Base-by-base conservation (phyloP, 768 basidiomycete genomes). In the Leccinum uliginosum region DNA sequence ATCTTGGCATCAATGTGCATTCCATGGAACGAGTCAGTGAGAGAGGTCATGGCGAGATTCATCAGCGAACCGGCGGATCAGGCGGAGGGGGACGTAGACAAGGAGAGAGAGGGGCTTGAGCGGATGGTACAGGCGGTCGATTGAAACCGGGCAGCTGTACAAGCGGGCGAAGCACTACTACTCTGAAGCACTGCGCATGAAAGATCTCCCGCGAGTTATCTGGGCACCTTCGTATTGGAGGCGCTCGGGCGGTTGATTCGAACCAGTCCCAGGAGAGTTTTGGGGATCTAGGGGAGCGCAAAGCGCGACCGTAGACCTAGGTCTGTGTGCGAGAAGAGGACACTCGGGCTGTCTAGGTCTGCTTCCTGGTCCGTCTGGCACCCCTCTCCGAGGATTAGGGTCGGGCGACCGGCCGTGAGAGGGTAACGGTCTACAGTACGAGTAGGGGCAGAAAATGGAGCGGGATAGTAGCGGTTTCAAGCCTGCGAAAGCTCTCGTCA, bases 81-180 rank as follows among this genome's bases (percentile, higher is more conserved):
- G 54, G 72, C 69, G 7, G 79, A 75, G 26, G 75, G 76, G 47
- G 51, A 70, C 19, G 80, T 80, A 56, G 75, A 55, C 57, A 70
- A 68, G 56, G 71, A 91, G 38, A 77, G 72, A 59, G 72, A 67
- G 10, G 80, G 74, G 2, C 66, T 89, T 51, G 74, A 77, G 66
- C 74, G 64, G 54, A 74, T 87, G 61, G 63, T 76, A 9, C 68
- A 67, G 23, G 78, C 80, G 32, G 71, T 85, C 24, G 80, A 84
- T n/a, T n/a, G n/a, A n/a, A n/a, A n/a, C n/a, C n/a, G n/a, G n/a
- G 59, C 86, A 92, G 67, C 72, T 95, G 15, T 91, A 89, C 77
- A 87, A 86, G 62, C 83, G 93, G 55, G 83, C 87, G 5, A 84
- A 82, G 66, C 93, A 95, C 65, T 89, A 92, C 51, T 83, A 86